Evolutionary conservation across 2,329 filamentous ascomycete genomes (phyloP).

Genomic region (Exophiala phaeomuriformis): DNA sequence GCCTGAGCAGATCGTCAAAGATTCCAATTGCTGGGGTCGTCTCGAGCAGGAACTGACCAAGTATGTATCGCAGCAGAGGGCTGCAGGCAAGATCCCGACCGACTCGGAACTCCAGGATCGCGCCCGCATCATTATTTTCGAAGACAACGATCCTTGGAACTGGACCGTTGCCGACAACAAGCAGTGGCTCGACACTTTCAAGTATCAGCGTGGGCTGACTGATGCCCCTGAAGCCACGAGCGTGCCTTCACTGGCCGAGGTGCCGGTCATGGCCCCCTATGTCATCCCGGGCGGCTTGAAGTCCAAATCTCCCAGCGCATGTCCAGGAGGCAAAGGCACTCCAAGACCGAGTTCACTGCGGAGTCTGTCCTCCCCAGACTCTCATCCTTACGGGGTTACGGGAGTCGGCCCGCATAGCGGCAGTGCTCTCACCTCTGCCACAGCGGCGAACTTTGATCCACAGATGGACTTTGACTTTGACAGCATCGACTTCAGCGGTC

Average conservation of each 20-base stretch:
- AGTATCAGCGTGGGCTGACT: slow-evolving; percentile 38
- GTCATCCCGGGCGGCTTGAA: slow-evolving; percentile 36
- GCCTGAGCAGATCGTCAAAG: slow-evolving; percentile 25
- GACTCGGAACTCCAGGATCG: slow-evolving; percentile 31
- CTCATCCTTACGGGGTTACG: slow-evolving; percentile 2
- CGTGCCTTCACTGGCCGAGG: slow-evolving; percentile 26
- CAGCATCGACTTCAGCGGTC: slow-evolving; percentile 24
- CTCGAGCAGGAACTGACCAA: slow-evolving; percentile 36
- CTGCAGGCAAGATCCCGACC: slow-evolving; percentile 33
- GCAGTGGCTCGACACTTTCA: slow-evolving; percentile 41
- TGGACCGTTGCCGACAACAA: slow-evolving; percentile 43
- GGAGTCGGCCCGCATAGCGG: slow-evolving; percentile 12
- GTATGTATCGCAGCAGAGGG: slow-evolving; percentile 34
- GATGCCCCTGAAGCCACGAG: slow-evolving; percentile 13
- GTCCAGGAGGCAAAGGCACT: slow-evolving; percentile 15
- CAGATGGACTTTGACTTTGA: slow-evolving; percentile 27
- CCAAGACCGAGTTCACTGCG: slow-evolving; percentile 6
- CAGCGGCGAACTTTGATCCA: slow-evolving; percentile 13
- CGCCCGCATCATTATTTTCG: slow-evolving; percentile 30
- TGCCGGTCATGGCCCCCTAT: slow-evolving; percentile 40
- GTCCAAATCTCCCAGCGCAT: slow-evolving; percentile 28
- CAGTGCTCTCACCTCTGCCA: slow-evolving; percentile 13
- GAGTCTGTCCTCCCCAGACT: slow-evolving; percentile 8
- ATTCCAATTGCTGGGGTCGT: slow-evolving; percentile 37
- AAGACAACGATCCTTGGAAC: slow-evolving; percentile 31